Evolutionary conservation across 176 grass and related monocot genomes (phyloP), one percentile per base, ranked within the genome.

Genomic region (Leersia perrieri): DNA sequence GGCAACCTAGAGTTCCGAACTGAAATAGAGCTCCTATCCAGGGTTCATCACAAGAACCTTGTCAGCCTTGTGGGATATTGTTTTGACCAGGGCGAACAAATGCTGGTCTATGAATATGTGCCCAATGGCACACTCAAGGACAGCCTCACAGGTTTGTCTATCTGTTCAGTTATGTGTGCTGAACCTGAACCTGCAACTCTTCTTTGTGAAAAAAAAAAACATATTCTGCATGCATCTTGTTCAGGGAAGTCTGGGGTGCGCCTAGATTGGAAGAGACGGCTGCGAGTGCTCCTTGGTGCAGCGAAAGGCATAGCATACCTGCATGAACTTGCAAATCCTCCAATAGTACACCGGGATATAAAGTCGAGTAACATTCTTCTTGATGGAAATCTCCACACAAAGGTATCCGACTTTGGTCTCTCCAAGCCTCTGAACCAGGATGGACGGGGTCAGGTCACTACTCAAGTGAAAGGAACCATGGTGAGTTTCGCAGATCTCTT

Each of bases 401-500:
- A 90, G 85, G 94, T 97, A 45, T 86, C 91, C 7, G 91, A 97
- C 74, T 97, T 93, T 29, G 94, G 94, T 16, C 94, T 97, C 74
- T 97, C 88, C 72, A 97, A 97, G 68, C 87, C 45, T 2, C 81
- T 94, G 1, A 89, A 79, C 16, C 70, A 85, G 2, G 81, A 91
- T 30, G 82, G 74, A 14, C 63, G 72, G 26, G 84, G 79, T 12
- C 84, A 84, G 0, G 60, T 88, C 65, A 91, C 87, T 12, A 94
- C 91, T 0, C 91, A 94, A 84, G 94, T 97, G 13, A 97, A 97
- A 82, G 94, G 91, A 23, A 97, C 94, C 2, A 97, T 97, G 94
- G 88, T 97, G 26, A 28, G 91, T 71, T 0, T 57, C 6, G 9
- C 1, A 22, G 49, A 5, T 53, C 20, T 53, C 49, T 38, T 53